Conservation (phyloP, 2,329 filamentous ascomycete species). For the Claviceps paspali region DNA sequence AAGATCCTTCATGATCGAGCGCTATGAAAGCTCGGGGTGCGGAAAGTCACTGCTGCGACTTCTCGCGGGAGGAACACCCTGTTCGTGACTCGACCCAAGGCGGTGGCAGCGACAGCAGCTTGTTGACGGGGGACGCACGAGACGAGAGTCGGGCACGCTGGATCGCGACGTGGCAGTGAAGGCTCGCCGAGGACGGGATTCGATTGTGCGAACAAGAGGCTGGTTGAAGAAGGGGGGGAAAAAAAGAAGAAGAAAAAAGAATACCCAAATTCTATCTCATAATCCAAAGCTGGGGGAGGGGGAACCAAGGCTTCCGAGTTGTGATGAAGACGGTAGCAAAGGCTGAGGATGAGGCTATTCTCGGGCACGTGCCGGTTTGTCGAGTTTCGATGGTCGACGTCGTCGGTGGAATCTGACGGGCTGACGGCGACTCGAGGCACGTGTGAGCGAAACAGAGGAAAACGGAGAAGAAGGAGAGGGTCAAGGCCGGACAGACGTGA, state of each 20-base stretch:
- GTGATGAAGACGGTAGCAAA: not conserved
- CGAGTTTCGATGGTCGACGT: slow-evolving; percentile 2
- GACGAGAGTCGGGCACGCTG: not conserved
- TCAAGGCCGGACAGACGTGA: slow-evolving; percentile 1
- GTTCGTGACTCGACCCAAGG: slow-evolving; percentile 7
- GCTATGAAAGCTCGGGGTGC: slow-evolving; percentile 2
- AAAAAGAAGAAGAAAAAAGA: slow-evolving; percentile 11
- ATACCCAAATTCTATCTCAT: slow-evolving; percentile 23
- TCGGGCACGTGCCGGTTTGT: slow-evolving; percentile 6
- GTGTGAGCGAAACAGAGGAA: slow-evolving; percentile 3
- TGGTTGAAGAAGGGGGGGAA: too few species aligned
- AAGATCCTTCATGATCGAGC: slow-evolving; percentile 23
- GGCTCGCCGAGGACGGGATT: too few species aligned
- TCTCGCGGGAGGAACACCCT: not conserved
- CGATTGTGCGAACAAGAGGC: too few species aligned
- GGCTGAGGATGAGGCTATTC: slow-evolving; percentile 4
- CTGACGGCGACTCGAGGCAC: slow-evolving; percentile 5
- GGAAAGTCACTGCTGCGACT: slow-evolving; percentile 7
- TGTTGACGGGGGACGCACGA: slow-evolving; percentile 1
- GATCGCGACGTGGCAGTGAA: too few species aligned
- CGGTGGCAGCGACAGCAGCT: not conserved
- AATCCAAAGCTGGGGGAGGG: slow-evolving; percentile 14
- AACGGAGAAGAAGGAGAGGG: slow-evolving; percentile 2
- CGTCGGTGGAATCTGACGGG: not conserved
- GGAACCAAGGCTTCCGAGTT: slow-evolving; percentile 5